Evolutionary conservation across 768 basidiomycete genomes (phyloP).

Genomic region (Boletus fagicola): DNA sequence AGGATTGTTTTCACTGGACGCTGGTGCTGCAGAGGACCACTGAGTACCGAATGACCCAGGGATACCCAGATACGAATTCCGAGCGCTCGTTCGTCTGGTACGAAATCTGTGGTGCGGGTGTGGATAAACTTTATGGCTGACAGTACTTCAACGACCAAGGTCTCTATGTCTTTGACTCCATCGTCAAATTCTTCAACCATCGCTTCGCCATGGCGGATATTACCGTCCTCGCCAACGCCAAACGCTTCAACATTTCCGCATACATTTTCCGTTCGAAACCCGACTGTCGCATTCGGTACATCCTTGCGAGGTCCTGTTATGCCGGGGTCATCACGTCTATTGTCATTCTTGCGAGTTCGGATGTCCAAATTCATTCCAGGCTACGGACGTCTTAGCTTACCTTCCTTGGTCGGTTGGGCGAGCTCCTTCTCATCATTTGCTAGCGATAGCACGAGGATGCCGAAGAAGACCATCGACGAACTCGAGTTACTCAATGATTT

Average conservation of each 20-base stretch:
- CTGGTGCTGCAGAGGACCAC: too few relatives aligned
- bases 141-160: slow-evolving; percentile 13
- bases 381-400: slow-evolving; percentile 37
- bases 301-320: slow-evolving; percentile 23
- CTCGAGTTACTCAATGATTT: slow-evolving; percentile 4
- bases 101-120: slow-evolving; percentile 7
- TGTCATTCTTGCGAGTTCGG: slow-evolving; percentile 44
- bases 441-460: slow-evolving; percentile 33
- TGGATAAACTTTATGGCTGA: neutral
- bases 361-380: slow-evolving; percentile 54
- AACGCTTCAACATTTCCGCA: neutral
- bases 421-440: slow-evolving; percentile 34
- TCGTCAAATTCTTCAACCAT: neutral
- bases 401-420: slow-evolving; percentile 34
- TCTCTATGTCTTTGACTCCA: slow-evolving; percentile 5
- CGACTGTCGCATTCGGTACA: slow-evolving; percentile 3
- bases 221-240: too few relatives aligned
- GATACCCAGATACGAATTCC: slow-evolving; percentile 1
- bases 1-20: too few relatives aligned
- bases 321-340: slow-evolving; percentile 27
- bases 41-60: neutral
- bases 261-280: slow-evolving; percentile 13
- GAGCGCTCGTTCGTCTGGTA: slow-evolving; percentile 8
- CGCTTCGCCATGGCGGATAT: neutral
- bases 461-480: slow-evolving; percentile 6